Evolutionary conservation across 2,329 filamentous ascomycete species (phyloP), one percentile per base, ranked within the genome.

Genomic region (Chaetothyriales sp.): DNA sequence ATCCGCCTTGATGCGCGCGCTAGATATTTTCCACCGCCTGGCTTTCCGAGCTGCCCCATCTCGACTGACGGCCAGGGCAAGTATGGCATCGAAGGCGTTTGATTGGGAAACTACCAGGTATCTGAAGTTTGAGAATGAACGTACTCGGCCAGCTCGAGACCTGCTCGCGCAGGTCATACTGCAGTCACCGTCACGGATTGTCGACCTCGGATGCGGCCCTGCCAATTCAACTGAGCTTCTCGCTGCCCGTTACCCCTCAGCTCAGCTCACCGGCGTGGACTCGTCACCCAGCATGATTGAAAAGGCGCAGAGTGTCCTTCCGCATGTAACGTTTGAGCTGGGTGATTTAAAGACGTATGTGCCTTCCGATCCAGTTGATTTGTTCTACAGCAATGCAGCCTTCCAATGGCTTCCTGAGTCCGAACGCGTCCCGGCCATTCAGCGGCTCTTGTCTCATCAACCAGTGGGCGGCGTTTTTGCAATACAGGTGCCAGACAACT

Each of bases 191-290:
- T 60, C 65, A 8, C 65, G 62, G 25, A 72, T 81, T 57, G 66
- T 78, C 58, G 78, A 82, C 54, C 67, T 82, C 1, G 78, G 78
- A 57, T 82, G 78, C 62, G 78, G 78, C 0, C 78, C 78, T 0
- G 78, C 74, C 4, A 81, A 80, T 65, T 78, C 74, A 2, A 81
- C 78, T 0, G 63, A 65, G 1, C 70, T 74, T 1, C 68, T 82
- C 1, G 63, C 65, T 4, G 58, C 62, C 2, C 68, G 69, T 4
- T 82, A 74, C 60, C 75, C 77, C 0, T 46, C 63, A 3, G 73
- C 77, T 0, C 52, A 60, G 0, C 58, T 81, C 44, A 66, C 67
- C 0, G 78, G 77, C 8, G 68, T 82, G 46, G 78, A 82, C 57
- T 73, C 73, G 0, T 77, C 73, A 0, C 70, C 72, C 0, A 73